Conservation (phyloP, 306 rosid genomes). For the Rosa rugosa region DNA sequence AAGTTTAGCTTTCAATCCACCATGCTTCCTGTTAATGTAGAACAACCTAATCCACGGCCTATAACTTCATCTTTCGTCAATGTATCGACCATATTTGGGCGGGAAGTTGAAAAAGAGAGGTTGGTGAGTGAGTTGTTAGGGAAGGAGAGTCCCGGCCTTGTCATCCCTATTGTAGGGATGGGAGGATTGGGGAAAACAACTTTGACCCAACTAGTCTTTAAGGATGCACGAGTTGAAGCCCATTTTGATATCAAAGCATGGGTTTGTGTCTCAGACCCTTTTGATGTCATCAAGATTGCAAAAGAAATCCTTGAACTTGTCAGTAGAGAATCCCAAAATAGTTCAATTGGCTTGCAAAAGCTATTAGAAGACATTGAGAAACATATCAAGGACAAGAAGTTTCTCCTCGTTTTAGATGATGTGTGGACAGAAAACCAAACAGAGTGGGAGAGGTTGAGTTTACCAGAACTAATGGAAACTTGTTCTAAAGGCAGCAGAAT, state of each 20-base stretch:
- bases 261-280: constrained; percentile 28
- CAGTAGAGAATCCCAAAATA: too few species aligned
- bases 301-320: too few species aligned
- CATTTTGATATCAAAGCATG: neutral
- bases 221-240: too few species aligned
- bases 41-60: too few species aligned
- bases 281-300: neutral
- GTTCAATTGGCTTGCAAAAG: too few species aligned
- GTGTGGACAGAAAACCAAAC: neutral
- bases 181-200: too few species aligned
- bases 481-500: constrained; percentile 8
- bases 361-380: too few species aligned
- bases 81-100: constrained; percentile 7
- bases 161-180: too few species aligned
- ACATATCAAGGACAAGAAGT: neutral
- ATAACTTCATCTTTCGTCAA: neutral
- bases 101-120: neutral
- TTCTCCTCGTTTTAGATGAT: constrained; percentile 18
- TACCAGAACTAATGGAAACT: neutral
- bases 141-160: neutral
- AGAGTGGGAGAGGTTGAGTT: neutral
- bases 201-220: too few species aligned
- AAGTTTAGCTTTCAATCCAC: too few species aligned
- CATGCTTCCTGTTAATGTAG: too few species aligned
- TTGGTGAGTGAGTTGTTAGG: neutral